Evolutionary conservation across 495 filamentous ascomycete genomes (phyloP).

Genomic region (Penicillium ucsense): DNA sequence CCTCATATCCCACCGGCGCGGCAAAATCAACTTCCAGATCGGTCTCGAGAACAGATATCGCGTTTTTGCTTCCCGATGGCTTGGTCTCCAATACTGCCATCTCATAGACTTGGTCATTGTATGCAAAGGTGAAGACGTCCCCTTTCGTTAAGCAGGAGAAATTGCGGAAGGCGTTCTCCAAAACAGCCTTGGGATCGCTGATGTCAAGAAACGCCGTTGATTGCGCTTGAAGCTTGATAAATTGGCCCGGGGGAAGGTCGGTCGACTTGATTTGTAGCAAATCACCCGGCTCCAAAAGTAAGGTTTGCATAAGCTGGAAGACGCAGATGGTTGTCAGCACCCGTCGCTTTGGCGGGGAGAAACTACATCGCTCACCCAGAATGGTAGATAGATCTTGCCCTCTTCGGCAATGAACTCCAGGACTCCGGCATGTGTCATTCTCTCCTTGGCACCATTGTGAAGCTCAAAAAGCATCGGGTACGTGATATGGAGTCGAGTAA

Average conservation of each 20-base stretch:
- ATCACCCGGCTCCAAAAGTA: constrained; percentile 81
- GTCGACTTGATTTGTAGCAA: constrained; percentile 91
- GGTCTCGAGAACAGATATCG: constrained; percentile 87
- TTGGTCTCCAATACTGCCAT: constrained; percentile 91
- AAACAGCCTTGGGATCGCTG: constrained; percentile 92
- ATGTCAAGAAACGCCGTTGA: constrained; percentile 88
- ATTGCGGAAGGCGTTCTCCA: constrained; percentile 91
- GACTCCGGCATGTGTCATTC: constrained; percentile 83
- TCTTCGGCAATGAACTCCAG: constrained; percentile 97
- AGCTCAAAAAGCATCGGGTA: constrained; percentile 97
- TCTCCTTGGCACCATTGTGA: constrained; percentile 70
- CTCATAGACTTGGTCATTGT: constrained; percentile 87
- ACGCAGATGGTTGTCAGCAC: constrained; percentile 3
- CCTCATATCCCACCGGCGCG: constrained; percentile 85
- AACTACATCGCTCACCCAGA: constrained; percentile 58
- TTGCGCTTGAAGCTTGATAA: constrained; percentile 95
- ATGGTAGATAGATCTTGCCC: constrained; percentile 88
- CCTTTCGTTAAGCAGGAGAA: constrained; percentile 87
- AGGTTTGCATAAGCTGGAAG: constrained; percentile 81
- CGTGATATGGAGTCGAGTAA: constrained; percentile 90
- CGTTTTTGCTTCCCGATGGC: constrained; percentile 62
- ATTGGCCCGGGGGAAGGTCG: constrained; percentile 74
- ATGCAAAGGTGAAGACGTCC: constrained; percentile 88
- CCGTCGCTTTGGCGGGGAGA: neutral
- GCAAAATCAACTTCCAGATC: constrained; percentile 95